Evolutionary conservation across 345 rosid species (phyloP).

Genomic region (Ceriops tagal): DNA sequence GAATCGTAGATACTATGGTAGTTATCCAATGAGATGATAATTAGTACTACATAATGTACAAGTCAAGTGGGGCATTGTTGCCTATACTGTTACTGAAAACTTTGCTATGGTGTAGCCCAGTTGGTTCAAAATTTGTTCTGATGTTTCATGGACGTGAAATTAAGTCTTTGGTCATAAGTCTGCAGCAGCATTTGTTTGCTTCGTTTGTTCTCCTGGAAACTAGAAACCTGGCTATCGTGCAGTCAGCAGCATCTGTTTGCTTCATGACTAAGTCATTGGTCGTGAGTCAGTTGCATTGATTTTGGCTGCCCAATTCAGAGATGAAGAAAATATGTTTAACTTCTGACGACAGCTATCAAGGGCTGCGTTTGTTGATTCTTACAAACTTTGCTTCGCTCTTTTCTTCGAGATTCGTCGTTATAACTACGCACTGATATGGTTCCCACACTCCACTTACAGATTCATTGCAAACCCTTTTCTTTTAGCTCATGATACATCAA

Average conservation of each 20-base stretch:
- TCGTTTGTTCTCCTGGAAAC: not conserved
- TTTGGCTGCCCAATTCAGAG: not conserved
- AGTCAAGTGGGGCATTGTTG: not conserved
- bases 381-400: no score
- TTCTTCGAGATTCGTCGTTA: no score
- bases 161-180: no score
- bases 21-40: not conserved
- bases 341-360: no score
- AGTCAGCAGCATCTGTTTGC: not conserved
- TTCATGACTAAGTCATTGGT: constrained; percentile 7
- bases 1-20: no score
- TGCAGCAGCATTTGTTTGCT: not conserved
- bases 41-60: not conserved
- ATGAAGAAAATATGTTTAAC: not conserved
- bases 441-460: no score
- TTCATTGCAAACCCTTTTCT: no score
- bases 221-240: not conserved
- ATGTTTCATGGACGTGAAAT: not conserved
- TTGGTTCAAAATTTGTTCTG: not conserved
- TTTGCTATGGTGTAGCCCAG: not conserved
- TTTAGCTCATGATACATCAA: no score
- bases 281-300: constrained; percentile 8
- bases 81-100: not conserved
- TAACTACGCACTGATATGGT: no score
- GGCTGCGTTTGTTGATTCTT: no score